Base-by-base conservation (phyloP, 2,329 filamentous ascomycete species). In the Diaporthe citrichinensis region DNA sequence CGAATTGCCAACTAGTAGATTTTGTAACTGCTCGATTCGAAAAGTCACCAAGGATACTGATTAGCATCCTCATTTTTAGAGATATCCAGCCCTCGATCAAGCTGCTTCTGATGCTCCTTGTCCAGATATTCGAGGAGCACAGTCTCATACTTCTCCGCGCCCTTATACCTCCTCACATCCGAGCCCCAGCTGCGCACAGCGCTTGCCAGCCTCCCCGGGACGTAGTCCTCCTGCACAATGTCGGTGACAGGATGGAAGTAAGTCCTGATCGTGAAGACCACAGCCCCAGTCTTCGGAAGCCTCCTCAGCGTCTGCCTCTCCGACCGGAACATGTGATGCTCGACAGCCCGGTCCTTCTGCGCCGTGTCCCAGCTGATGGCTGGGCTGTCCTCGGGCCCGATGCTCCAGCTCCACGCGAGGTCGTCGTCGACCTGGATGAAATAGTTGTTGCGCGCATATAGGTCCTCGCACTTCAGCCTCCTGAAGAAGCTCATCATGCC, bases 371-470 rank as follows among this genome's bases (percentile, higher is more conserved):
- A 97, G 57, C 92, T 92, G 2, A 92, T 90, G 0, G 87, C 86
- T 0, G 86, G 84, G 1, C 85, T 84, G 81, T 97, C 94, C 83
- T 97, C 95, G 23, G 85, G 79, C 0, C 95, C 95, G 78, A 97
- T 96, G 79, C 91, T 94, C 80, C 88, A 85, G 76, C 92, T 94
- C 95, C 95, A 97, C 0, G 93, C 87, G 1, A 98, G 86, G 7
- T 89, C 84, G 74, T 95, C 94, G 80, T 97, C 95, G 1, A 97
- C 94, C 84, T 97, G 95, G 77, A 97, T 90, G 85, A 97, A 97
- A 84, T 97, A 97, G 82, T 97, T 96, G 82, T 96, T 95, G 75
- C 94, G 88, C 71, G 81, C 83, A 76, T 88, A 87, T n/a, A 88
- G 89, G 59, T 91, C 90, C 57, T 95, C 92, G 1, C 93, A 93